Conservation (phyloP, 148 eudicot species). For the Vaccinium darrowii region DNA sequence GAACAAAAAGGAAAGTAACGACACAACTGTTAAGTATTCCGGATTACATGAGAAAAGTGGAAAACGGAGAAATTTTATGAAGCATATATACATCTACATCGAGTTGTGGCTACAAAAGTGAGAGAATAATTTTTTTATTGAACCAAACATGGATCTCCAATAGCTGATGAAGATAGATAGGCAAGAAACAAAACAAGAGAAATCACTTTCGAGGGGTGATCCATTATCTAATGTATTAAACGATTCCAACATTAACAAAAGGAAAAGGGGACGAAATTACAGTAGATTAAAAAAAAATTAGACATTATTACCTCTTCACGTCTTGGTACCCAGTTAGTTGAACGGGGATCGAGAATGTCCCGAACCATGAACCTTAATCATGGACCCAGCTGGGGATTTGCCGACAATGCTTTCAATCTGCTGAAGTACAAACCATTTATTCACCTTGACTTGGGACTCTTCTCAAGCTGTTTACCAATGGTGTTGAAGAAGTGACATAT, state of each 20-base stretch:
- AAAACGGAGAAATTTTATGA: background rate
- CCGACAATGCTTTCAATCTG: constrained; percentile 63
- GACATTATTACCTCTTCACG: constrained; percentile 74
- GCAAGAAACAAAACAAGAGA: background rate
- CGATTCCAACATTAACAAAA: background rate
- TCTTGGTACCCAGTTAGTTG: constrained; percentile 80
- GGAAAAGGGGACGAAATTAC: background rate
- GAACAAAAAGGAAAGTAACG: background rate
- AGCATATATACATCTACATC: background rate
- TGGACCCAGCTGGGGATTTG: constrained; percentile 61
- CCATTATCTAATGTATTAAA: background rate
- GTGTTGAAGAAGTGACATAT: constrained; percentile 84
- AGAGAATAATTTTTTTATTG: background rate
- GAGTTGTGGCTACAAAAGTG: background rate
- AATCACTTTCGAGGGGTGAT: background rate
- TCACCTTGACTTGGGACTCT: constrained; percentile 65
- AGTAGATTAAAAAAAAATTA: background rate
- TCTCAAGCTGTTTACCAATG: constrained; percentile 93
- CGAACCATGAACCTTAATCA: constrained; percentile 85
- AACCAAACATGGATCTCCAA: background rate
- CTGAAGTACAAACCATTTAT: constrained; percentile 64
- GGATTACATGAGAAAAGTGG: background rate
- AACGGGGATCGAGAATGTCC: constrained; percentile 64
- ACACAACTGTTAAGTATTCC: background rate
- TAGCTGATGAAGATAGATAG: background rate